These are phyloP conservation scores for Thelonectria olida DNA, from an alignment of 2,329 filamentous ascomycete species.

Conservation along the genomic window DNA sequence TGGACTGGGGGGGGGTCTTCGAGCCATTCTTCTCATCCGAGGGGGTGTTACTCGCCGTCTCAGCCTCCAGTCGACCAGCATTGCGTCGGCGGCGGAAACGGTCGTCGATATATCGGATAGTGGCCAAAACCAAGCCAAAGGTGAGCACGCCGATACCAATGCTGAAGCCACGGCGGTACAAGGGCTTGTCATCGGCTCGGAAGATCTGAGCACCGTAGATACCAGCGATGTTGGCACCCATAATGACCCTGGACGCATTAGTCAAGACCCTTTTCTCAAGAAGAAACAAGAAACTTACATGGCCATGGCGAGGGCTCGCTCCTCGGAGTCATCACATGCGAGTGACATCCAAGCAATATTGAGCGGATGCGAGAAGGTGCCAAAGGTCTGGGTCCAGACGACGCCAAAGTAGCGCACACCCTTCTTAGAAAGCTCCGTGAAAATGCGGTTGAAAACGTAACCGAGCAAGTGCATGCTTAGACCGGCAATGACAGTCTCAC, in stretches of 20 bases:
- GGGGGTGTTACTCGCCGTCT: constrained; percentile 11
- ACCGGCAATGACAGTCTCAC: constrained; percentile 61
- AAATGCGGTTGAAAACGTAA: constrained; percentile 63
- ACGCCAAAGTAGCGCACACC: constrained; percentile 63
- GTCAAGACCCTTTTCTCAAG: background rate
- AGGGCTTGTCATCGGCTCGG: constrained; percentile 59
- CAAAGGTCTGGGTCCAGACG: constrained; percentile 64
- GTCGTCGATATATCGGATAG: constrained; percentile 56
- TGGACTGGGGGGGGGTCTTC: background rate
- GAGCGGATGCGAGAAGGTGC: constrained; percentile 63
- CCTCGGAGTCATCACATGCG: constrained; percentile 64
- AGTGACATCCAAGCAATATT: constrained; percentile 70
- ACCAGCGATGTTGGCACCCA: constrained; percentile 69
- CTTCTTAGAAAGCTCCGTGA: constrained; percentile 54
- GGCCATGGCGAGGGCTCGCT: constrained; percentile 68
- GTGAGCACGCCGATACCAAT: constrained; percentile 55
- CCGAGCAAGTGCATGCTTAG: constrained; percentile 58
- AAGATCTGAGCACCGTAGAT: constrained; percentile 71
- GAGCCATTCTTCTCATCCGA: constrained; percentile 18
- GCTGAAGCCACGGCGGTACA: constrained; percentile 61
- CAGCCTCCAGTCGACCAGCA: constrained; percentile 17
- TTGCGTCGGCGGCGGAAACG: constrained; percentile 30
- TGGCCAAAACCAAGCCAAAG: constrained; percentile 52
- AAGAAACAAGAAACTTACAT: constrained; percentile 48
- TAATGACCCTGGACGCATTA: constrained; percentile 56